A percentile compares a stretch with the other conserved stretches of the same genome.
Evolutionary conservation across 2,329 filamentous ascomycete genomes (phyloP).

Genomic region (Zalaria sp.): DNA sequence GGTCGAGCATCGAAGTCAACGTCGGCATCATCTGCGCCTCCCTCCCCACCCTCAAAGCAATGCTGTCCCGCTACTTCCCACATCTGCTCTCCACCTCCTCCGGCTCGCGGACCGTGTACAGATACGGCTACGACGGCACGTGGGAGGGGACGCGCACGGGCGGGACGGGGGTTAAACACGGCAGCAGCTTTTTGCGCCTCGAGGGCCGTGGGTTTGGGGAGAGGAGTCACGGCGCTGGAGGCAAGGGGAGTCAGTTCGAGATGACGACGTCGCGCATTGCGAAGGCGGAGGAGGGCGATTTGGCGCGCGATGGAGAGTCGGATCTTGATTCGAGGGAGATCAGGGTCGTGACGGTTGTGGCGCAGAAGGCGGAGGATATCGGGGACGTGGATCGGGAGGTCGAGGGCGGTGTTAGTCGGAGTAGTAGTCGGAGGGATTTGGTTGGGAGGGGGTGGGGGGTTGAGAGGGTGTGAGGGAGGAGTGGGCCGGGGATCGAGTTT

Average conservation of each 20-base stretch:
- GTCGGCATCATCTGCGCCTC: conserved; percentile 21
- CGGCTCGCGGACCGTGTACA: background rate
- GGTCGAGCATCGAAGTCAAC: conserved; percentile 21
- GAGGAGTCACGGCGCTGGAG: background rate
- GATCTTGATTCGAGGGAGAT: background rate
- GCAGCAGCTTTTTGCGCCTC: background rate
- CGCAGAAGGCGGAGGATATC: background rate
- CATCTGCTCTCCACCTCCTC: conserved; percentile 12
- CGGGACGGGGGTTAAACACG: background rate
- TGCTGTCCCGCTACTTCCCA: conserved; percentile 21
- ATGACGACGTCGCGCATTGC: background rate
- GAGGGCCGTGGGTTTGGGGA: too few species aligned
- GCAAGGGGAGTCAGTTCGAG: background rate
- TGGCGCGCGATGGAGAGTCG: too few species aligned
- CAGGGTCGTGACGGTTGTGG: background rate
- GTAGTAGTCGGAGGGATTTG: too few species aligned
- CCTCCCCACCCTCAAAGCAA: conserved; percentile 23
- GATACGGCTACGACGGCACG: too few species aligned
- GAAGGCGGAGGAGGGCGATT: background rate
- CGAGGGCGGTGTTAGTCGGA: too few species aligned
- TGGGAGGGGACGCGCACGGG: background rate
- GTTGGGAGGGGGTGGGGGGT: too few species aligned
- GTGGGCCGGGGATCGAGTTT: too few species aligned
- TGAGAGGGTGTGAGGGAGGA: too few species aligned
- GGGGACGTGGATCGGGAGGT: too few species aligned